Base-by-base conservation (phyloP, 1,139 yeast species). In the Tardiomyces depauwii region DNA sequence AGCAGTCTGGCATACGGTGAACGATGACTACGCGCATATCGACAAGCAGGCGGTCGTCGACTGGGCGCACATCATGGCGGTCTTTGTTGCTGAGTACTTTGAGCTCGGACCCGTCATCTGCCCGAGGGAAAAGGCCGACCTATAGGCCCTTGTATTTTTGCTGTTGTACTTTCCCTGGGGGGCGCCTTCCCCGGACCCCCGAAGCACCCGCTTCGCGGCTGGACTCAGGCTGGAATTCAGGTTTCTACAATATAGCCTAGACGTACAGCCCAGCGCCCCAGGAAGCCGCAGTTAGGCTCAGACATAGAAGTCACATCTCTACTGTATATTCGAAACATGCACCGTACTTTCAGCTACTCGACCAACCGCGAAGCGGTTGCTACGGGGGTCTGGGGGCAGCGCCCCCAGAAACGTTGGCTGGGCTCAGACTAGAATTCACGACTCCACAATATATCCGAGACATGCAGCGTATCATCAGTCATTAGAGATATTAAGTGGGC, bases 1-100 rank as follows among this genome's bases (percentile, higher is more conserved):
- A 0, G 43, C 52, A 0, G 62, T 57, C 7, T 77, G 82, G 82
- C 82, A 77, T 53, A 72, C 72, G 0, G 41, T 67, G 32, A 53
- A 53, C 9, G 73, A 68, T 49, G 61, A 67, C 47, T 69, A 62
- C 2, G 63, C 58, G 14, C 59, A 61, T 44, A 51, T 68, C 21
- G 64, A 66, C 50, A 49, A 49, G 39, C 53, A 54, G 2, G 53
- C 67, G 1, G 57, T 69, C 27, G 56, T 58, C 43, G 69, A 65
- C 40, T 68, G 71, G 70, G 62, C 67, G 0, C 44, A 56, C 1
- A 51, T 68, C 12, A 42, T 67, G 40, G 50, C 62, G 10, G 47
- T 54, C n/a, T 68, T 68, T 55, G 54, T 57, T 12, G 65, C 65
- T 14, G 66, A 64, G 44, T 62, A 61, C 45, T 50, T 63, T 13